These are phyloP conservation scores for Delitschia confertaspora DNA, from an alignment of 495 filamentous ascomycete genomes.

Conservation along the genomic window DNA sequence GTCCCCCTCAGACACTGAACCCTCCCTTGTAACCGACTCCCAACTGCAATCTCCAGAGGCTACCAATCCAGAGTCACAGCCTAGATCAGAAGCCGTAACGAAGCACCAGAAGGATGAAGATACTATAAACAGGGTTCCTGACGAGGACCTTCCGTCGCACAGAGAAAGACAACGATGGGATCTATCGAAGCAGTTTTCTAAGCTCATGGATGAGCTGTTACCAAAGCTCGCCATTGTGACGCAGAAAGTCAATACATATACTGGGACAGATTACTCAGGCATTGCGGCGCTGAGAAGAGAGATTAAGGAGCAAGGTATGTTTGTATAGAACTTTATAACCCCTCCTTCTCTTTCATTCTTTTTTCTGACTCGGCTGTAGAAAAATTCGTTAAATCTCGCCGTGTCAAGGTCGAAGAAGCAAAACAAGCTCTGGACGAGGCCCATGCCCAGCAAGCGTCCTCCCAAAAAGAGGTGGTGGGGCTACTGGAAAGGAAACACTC, in stretches of 20 bases:
- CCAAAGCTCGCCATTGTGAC: slow-evolving; percentile 74
- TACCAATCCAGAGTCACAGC: background rate
- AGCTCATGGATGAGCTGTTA: slow-evolving; percentile 82
- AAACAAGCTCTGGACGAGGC: slow-evolving; percentile 69
- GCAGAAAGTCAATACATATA: slow-evolving; percentile 83
- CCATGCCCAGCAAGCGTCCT: slow-evolving; percentile 67
- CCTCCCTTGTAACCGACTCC: background rate
- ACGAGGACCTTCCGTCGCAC: slow-evolving; percentile 62
- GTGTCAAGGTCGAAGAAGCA: slow-evolving; percentile 55
- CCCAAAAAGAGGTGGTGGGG: slow-evolving; percentile 91
- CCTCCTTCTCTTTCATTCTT: too few species aligned
- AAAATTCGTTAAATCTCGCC: slow-evolving; percentile 50
- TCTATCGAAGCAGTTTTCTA: slow-evolving; percentile 61
- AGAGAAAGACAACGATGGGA: slow-evolving; percentile 62
- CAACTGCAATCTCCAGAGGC: too few species aligned
- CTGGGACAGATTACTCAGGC: slow-evolving; percentile 70
- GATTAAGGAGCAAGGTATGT: slow-evolving; percentile 58
- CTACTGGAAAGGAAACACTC: slow-evolving; percentile 88
- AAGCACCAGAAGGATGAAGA: slow-evolving; percentile 7
- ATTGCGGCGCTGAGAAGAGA: slow-evolving; percentile 77
- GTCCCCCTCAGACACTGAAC: background rate
- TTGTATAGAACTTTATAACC: background rate
- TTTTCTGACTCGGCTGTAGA: slow-evolving; percentile 43
- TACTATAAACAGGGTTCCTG: slow-evolving; percentile 16
- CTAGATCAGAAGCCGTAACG: background rate